Base-by-base conservation (phyloP, 495 filamentous ascomycete species). In the Acidomyces sp. region DNA sequence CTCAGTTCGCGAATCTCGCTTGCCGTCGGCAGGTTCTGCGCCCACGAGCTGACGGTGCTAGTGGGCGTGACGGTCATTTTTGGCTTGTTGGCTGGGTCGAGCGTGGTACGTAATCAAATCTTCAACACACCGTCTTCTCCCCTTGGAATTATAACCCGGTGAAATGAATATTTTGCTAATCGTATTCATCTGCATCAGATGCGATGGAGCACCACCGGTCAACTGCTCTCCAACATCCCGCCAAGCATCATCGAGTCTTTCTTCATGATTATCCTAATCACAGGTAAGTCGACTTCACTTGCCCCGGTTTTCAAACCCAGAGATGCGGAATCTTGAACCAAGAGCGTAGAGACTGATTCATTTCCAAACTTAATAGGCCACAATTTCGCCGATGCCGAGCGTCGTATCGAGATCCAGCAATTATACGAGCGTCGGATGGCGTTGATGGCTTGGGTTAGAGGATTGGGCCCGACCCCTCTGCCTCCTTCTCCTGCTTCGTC, bases 231-330 rank as follows among this genome's bases (percentile, higher is more conserved):
- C 6, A 34, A 34, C 15, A 17, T 34, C 15, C 31, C 31, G 15
- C 31, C 31, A 7, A 34, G 31, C 31, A 34, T 34, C 31, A 34
- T 34, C 31, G 31, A 34, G 15, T 7, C 31, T 6, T 34, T 34
- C 31, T 16, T 34, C 6, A 34, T 34, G 31, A 16, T 34, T 6
- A 16, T 34, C 9, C 15, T 34, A 6, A 34, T 34, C 19, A 16
- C 6, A 7, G 31, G 31, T 16, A n/a, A n/a, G n/a, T n/a, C n/a
- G n/a, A n/a, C n/a, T n/a, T n/a, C n/a, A n/a, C n/a, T n/a, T n/a
- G n/a, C n/a, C n/a, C n/a, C n/a, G n/a, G n/a, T n/a, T n/a, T n/a
- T n/a, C n/a, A n/a, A n/a, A n/a, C n/a, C n/a, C n/a, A n/a, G n/a
- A n/a, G n/a, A n/a, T n/a, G n/a, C n/a, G n/a, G n/a, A n/a, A n/a